Evolutionary conservation across 106 monocot genomes (phyloP).

Genomic region (Vanilla planifolia): DNA sequence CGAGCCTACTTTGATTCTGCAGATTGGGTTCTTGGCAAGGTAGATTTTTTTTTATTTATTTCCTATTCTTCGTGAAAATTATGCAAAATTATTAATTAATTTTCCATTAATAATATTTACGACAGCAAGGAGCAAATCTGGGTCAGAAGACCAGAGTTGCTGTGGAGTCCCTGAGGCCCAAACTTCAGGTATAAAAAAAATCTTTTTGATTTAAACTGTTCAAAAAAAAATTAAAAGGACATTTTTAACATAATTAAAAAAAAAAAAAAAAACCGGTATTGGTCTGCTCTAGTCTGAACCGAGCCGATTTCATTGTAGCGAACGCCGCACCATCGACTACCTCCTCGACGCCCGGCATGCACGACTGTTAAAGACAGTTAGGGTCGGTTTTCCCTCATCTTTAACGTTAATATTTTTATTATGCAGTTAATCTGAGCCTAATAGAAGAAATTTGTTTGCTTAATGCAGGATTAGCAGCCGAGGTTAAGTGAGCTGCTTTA

Average conservation of each 20-base stretch:
- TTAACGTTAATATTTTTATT: too few relatives aligned
- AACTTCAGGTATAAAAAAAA: constrained; percentile 69
- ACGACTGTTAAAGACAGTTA: constrained; percentile 9
- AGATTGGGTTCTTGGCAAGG: constrained; percentile 29
- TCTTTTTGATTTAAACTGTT: too few relatives aligned
- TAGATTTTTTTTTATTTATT: neutral
- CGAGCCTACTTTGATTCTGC: constrained; percentile 29
- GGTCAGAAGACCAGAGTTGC: constrained; percentile 29
- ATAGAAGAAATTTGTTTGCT: neutral
- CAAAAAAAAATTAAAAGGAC: too few relatives aligned
- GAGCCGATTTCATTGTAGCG: neutral
- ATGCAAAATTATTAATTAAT: too few relatives aligned
- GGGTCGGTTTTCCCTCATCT: neutral
- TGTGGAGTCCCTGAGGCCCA: constrained; percentile 68
- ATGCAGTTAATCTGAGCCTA: neutral
- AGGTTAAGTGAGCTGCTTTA: too few relatives aligned
- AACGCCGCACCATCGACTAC: constrained; percentile 2
- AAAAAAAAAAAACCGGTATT: too few relatives aligned
- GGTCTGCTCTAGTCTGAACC: neutral
- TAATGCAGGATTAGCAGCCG: neutral
- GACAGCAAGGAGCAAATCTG: constrained; percentile 46
- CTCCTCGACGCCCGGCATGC: constrained; percentile 8
- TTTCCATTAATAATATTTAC: neutral
- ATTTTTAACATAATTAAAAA: neutral
- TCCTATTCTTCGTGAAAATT: too few relatives aligned